A percentile compares a stretch with the other conserved stretches of the same genome.
phyloP scores from a whole-genome alignment of 108 stramenopile genomes.

The Bacterosira constricta region DNA sequence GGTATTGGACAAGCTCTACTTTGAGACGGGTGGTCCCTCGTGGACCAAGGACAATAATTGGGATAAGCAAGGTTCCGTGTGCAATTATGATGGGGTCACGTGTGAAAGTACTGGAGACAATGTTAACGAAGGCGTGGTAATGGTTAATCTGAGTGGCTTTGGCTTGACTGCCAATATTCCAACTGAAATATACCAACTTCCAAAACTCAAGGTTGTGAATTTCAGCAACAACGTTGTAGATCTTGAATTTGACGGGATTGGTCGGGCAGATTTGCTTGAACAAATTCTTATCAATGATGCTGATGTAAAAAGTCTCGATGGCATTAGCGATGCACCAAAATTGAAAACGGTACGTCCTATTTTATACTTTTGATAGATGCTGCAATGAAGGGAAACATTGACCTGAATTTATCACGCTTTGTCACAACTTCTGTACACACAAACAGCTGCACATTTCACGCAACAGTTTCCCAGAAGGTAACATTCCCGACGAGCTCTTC shows the following conservation, averaged over 20 bases:
- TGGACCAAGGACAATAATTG: slow-evolving; percentile 71
- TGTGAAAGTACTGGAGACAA: slow-evolving; percentile 45
- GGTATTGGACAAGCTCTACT: slow-evolving; percentile 59
- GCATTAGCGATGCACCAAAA: slow-evolving; percentile 61
- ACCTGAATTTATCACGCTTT: not conserved
- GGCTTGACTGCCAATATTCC: slow-evolving; percentile 63
- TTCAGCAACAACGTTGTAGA: slow-evolving; percentile 68
- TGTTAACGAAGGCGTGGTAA: slow-evolving; percentile 52
- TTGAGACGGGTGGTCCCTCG: slow-evolving; percentile 54
- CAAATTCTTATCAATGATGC: slow-evolving; percentile 62
- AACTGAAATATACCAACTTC: slow-evolving; percentile 63
- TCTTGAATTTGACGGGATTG: slow-evolving; percentile 65
- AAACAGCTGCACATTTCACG: slow-evolving; percentile 58
- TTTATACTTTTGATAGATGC: not conserved
- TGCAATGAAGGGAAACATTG: not conserved
- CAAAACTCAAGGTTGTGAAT: slow-evolving; percentile 59
- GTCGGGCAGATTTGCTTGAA: slow-evolving; percentile 54
- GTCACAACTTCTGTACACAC: not conserved
- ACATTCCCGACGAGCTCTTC: slow-evolving; percentile 71
- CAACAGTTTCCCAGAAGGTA: slow-evolving; percentile 53
- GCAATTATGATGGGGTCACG: slow-evolving; percentile 78
- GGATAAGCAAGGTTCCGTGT: slow-evolving; percentile 50
- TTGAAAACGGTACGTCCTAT: slow-evolving; percentile 31
- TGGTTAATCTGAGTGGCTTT: slow-evolving; percentile 55
- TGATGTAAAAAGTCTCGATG: slow-evolving; percentile 53